A percentile compares a stretch with the other conserved stretches of the same genome.
These are phyloP conservation scores for Daldinia childiae DNA, from an alignment of 495 filamentous ascomycete genomes.

Conservation along the genomic window DNA sequence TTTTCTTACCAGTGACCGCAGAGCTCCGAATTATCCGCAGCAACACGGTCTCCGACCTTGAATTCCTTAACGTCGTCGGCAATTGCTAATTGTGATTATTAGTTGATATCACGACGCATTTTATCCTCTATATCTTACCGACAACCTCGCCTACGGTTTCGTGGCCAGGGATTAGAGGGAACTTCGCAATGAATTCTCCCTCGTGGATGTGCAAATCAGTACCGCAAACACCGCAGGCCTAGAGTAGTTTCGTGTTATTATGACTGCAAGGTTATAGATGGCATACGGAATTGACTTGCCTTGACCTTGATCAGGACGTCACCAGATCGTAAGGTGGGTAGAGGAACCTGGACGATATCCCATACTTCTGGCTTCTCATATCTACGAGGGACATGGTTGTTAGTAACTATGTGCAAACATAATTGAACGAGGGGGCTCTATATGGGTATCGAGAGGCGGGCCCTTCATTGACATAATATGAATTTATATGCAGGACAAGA, in stretches of 20 bases:
- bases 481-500: slow-evolving; percentile 19
- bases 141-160: slow-evolving; percentile 67
- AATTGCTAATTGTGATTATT: slow-evolving; percentile 25
- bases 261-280: background rate
- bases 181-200: slow-evolving; percentile 52
- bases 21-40: slow-evolving; percentile 68
- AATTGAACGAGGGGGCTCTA: background rate
- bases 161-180: slow-evolving; percentile 58
- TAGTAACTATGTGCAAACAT: slow-evolving; percentile 5
- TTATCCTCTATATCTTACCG: slow-evolving; percentile 27
- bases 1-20: slow-evolving; percentile 66
- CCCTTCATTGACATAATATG: background rate
- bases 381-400: slow-evolving; percentile 48
- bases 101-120: background rate
- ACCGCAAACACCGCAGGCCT: slow-evolving; percentile 74
- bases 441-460: background rate
- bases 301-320: slow-evolving; percentile 71
- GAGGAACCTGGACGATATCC: slow-evolving; percentile 66
- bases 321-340: slow-evolving; percentile 67
- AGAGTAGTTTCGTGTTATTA: slow-evolving; percentile 22
- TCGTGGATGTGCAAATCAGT: slow-evolving; percentile 73
- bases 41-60: slow-evolving; percentile 71
- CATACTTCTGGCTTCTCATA: slow-evolving; percentile 70
- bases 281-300: slow-evolving; percentile 30
- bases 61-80: slow-evolving; percentile 67